Conservation (phyloP, 2,329 filamentous ascomycete genomes). For the Lasiodiplodia hormozganensis region DNA sequence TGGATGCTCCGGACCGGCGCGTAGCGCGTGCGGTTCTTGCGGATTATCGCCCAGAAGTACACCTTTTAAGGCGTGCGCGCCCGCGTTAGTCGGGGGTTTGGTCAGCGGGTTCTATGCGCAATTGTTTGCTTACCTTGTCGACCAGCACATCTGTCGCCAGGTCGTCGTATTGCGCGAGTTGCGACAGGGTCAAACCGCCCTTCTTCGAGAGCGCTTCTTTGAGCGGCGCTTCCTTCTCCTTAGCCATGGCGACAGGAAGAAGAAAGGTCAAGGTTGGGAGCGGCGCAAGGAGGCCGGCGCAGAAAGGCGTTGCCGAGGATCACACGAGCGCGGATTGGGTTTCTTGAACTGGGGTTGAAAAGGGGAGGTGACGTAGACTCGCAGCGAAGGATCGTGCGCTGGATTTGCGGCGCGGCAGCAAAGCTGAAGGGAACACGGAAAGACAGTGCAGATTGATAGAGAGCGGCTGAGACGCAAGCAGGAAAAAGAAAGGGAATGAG, state of each 20-base stretch:
- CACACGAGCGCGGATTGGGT: slow-evolving; percentile 9
- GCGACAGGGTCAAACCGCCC: slow-evolving; percentile 81
- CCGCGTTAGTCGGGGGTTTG: slow-evolving; percentile 3
- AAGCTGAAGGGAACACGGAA: slow-evolving; percentile 30
- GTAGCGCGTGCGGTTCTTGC: slow-evolving; percentile 90
- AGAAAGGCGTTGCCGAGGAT: slow-evolving; percentile 13
- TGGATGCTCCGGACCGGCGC: slow-evolving; percentile 81
- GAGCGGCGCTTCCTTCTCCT: slow-evolving; percentile 47
- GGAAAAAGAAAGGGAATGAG: slow-evolving; percentile 25
- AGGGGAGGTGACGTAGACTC: slow-evolving; percentile 29
- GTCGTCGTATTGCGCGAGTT: slow-evolving; percentile 93
- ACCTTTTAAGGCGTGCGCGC: slow-evolving; percentile 62
- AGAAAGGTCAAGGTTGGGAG: background rate
- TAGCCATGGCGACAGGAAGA: slow-evolving; percentile 19
- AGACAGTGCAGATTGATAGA: slow-evolving; percentile 30
- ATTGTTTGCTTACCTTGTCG: slow-evolving; percentile 76
- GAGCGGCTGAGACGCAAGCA: slow-evolving; percentile 26
- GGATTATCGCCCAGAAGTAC: slow-evolving; percentile 95
- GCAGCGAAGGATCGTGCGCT: slow-evolving; percentile 28
- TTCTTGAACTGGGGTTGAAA: slow-evolving; percentile 12
- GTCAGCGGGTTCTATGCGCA: slow-evolving; percentile 35
- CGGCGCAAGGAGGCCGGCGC: slow-evolving; percentile 10
- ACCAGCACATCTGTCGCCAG: slow-evolving; percentile 93
- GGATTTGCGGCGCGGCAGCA: slow-evolving; percentile 22
- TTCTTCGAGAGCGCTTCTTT: slow-evolving; percentile 62